These are phyloP conservation scores for Salvia hispanica DNA, from an alignment of 257 asterid species.

Conservation along the genomic window DNA sequence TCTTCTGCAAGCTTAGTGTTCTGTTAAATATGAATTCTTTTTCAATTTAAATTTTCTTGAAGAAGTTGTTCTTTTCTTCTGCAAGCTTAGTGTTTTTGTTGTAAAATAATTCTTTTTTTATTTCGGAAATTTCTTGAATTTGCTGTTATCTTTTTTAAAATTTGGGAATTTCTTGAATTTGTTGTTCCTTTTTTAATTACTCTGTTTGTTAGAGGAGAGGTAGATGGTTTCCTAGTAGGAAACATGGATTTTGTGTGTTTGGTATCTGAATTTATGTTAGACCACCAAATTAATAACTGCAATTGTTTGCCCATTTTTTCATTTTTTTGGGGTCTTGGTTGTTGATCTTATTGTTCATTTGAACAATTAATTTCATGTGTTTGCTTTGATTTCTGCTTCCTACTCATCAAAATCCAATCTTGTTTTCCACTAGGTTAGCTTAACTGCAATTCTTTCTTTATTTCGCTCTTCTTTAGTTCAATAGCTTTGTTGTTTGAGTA, in stretches of 20 bases:
- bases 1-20: slow-evolving; percentile 2
- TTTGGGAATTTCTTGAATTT: slow-evolving; percentile 12
- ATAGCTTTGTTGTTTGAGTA: not conserved
- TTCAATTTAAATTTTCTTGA: slow-evolving; percentile 6
- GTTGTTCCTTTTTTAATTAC: not conserved
- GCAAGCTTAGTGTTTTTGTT: not conserved
- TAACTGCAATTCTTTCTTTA: too few species aligned
- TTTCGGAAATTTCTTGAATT: slow-evolving; percentile 2
- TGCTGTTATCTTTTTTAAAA: not conserved
- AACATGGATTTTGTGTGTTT: slow-evolving; percentile 16
- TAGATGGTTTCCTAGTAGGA: slow-evolving; percentile 16
- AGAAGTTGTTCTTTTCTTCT: not conserved
- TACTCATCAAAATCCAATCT: slow-evolving; percentile 18
- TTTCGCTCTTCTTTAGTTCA: not conserved
- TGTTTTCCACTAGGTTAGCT: not conserved
- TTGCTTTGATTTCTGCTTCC: slow-evolving; percentile 7
- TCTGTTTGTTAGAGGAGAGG: slow-evolving; percentile 27
- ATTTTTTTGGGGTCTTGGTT: not conserved
- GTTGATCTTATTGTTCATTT: not conserved
- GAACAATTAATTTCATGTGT: slow-evolving; percentile 24
- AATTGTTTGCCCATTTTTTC: not conserved
- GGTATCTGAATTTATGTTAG: slow-evolving; percentile 24
- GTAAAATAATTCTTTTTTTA: not conserved
- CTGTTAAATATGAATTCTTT: not conserved
- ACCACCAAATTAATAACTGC: slow-evolving; percentile 16